Conservation (phyloP, 139 green algal genomes). For the Volvox reticuliferus region DNA sequence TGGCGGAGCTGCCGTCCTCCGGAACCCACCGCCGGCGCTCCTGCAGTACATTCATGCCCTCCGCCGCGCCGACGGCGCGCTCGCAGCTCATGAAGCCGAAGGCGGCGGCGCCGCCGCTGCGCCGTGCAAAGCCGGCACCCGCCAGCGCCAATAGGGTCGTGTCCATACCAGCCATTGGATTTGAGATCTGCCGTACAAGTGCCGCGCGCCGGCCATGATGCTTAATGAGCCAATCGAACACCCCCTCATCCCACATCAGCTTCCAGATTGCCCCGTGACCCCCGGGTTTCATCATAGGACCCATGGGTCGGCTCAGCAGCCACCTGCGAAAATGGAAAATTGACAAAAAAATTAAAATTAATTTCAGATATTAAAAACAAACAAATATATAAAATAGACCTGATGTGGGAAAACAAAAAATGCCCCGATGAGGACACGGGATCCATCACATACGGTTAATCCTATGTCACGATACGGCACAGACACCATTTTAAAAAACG, state of each 20-base stretch:
- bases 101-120: conserved; percentile 62
- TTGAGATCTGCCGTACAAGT: conserved; percentile 90
- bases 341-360: too few relatives aligned
- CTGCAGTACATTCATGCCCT: conserved; percentile 97
- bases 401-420: too few relatives aligned
- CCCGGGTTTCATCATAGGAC: conserved; percentile 92
- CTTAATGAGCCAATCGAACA: conserved; percentile 86
- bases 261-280: conserved; percentile 99
- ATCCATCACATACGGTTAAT: too few relatives aligned
- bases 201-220: conserved; percentile 27
- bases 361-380: too few relatives aligned
- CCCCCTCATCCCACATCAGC: conserved; percentile 94
- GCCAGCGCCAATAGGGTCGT: conserved; percentile 95
- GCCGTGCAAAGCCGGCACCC: conserved; percentile 63
- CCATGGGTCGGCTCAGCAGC: conserved; percentile 74
- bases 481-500: too few relatives aligned
- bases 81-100: conserved; percentile 98
- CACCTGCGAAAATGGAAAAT: conserved; percentile 57
- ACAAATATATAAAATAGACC: too few relatives aligned
- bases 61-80: conserved; percentile 89
- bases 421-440: too few relatives aligned
- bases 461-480: too few relatives aligned
- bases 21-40: conserved; percentile 57
- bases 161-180: conserved; percentile 94
- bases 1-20: background rate